Evolutionary conservation across 306 rosid genomes (phyloP), one percentile per base, ranked within the genome.

Genomic region (Ormosia semicastrata): DNA sequence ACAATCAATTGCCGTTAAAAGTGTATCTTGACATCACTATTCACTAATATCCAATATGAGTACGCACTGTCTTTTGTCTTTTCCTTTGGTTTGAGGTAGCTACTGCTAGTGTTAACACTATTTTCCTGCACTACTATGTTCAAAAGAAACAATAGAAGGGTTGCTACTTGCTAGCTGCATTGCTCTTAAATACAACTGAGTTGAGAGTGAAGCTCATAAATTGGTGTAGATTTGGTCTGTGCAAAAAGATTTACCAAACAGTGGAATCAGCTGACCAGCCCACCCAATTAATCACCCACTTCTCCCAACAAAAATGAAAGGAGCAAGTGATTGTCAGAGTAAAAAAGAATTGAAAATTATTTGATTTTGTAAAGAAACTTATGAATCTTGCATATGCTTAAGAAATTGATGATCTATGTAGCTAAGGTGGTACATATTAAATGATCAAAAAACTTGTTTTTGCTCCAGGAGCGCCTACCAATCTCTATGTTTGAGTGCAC

Each of bases 1-100:
- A 79, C 83, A 83, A 79, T 75, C 73, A 47, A 80, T 70, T 75
- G 87, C 83, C 67, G 83, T 71, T 64, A 63, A 79, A 74, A 63
- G 82, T 59, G 59, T 65, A 18, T 64, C 67, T 67, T 66, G 57
- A 18, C 69, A 70, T n/a, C 58, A 52, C 39, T 43, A 4, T 63
- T n/a, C 58, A 52, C 39, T 43, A 4, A 34, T 41, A 78, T 64
- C 32, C n/a, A 46, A 75, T 46, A 15, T 39, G 17, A 24, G 67
- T 56, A 7, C 49, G 67, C 47, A 7, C 49, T 29, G 3, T 40
- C 41, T 75, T 32, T 82, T 86, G 79, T 74, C 82, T 67, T 53
- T 73, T 78, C 73, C 43, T 58, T 77, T 71, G 37, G 15, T 8
- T 58, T 66, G 53, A 68, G 53, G 33, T 6, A 67, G 33, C 81